Percentiles rank a stretch among this genome's conserved stretches.
Evolutionary conservation across 2,329 filamentous ascomycete genomes (phyloP).

Genomic region (Alternaria novae-zelandiae): DNA sequence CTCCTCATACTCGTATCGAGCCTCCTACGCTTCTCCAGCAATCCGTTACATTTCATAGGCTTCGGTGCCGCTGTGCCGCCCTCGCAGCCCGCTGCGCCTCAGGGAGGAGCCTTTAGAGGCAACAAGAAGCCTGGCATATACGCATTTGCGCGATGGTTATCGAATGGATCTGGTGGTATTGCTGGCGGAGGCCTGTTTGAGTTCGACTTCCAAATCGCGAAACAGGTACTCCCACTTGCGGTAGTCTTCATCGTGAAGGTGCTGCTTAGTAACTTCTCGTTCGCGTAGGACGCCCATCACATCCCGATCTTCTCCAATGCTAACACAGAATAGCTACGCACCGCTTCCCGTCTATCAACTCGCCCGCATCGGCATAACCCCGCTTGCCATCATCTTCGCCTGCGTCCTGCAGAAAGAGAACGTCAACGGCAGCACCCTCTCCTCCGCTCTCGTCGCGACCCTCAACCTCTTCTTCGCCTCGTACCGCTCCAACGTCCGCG

Average conservation of each 20-base stretch:
- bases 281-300: constrained; percentile 50
- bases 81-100: constrained; percentile 42
- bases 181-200: constrained; percentile 62
- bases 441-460: constrained; percentile 58
- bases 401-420: constrained; percentile 54
- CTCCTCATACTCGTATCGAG: constrained; percentile 56
- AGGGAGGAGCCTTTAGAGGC: constrained; percentile 39
- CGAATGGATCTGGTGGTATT: constrained; percentile 55
- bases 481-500: constrained; percentile 53
- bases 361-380: constrained; percentile 59
- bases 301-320: background rate
- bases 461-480: constrained; percentile 59
- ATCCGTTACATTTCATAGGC: constrained; percentile 51
- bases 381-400: constrained; percentile 58
- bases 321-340: constrained; percentile 52
- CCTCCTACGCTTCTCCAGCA: constrained; percentile 55
- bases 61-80: constrained; percentile 55
- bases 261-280: constrained; percentile 61
- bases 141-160: constrained; percentile 47
- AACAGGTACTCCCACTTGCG: constrained; percentile 57
- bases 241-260: constrained; percentile 59
- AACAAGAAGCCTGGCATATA: constrained; percentile 29
- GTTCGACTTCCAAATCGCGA: constrained; percentile 57
- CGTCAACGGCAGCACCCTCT: constrained; percentile 57
- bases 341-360: constrained; percentile 60